Base-by-base conservation (phyloP, 2,329 filamentous ascomycete genomes). In the Pseudonectria foliicola region DNA sequence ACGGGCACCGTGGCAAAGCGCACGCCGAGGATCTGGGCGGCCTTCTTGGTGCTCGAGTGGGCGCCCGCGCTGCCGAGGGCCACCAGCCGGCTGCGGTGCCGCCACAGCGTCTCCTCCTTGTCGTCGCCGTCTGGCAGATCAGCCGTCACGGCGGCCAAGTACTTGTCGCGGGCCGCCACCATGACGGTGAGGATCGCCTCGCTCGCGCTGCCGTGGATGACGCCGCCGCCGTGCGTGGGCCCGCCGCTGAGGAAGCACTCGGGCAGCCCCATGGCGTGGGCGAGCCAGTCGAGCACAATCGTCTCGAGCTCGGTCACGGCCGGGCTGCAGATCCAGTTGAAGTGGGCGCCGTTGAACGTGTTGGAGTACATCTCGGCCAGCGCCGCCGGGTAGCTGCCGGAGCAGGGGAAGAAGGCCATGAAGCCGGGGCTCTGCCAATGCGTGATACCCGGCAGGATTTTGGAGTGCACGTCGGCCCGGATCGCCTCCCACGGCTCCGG, bases 281-380 rank as follows among this genome's bases (percentile, higher is more conserved):
- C 86, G 4, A 95, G 66, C 89, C 90, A 96, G 62, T 96, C 90
- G 58, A 95, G 73, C 28, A 95, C 82, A 15, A 95, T 73, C 0
- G 89, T 95, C 68, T 96, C 90, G 31, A 96, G 73, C 64, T 96
- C 90, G 0, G 90, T 96, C 13, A 92, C 82, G 6, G 85, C 88
- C 1, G 90, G 90, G 6, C 82, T 88, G 63, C 90, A 95, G 45
- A 95, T 80, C 90, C 90, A 96, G 63, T 96, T 96, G 71, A 96
- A 96, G 26, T 87, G 87, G 1, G 90, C 87, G 12, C 85, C 85
- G 10, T 80, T 92, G 63, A 95, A 89, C 6, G 87, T 83, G 5
- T 85, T 81, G 28, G 80, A 86, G 68, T 95, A 96, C 67, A 96
- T 80, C 63, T 96, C 90, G 13, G 87, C 90, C 10, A 96, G 73